Base-by-base conservation (phyloP, 1,284 basidiomycete genomes). In the Leccinum fallax region DNA sequence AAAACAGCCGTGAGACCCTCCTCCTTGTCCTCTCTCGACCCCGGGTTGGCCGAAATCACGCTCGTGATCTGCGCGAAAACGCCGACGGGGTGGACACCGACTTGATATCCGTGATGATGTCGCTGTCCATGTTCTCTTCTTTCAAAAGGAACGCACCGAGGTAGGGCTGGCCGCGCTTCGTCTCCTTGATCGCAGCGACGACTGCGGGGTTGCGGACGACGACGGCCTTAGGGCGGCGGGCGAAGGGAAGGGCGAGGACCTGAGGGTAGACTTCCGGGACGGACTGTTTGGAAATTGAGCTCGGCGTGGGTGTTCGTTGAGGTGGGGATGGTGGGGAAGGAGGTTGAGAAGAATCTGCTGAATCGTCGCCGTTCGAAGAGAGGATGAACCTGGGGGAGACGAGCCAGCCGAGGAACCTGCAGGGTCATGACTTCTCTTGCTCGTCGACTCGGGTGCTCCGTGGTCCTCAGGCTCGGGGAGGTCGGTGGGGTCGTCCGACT, bases 1-100 rank as follows among this genome's bases (percentile, higher is more conserved):
- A 98, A 82, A 10, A 98, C 96, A 24, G 95, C 95, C 2, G 96
- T 98, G 36, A 98, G 81, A 16, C 93, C 93, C 69, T 95, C 92
- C 65, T 96, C 93, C 76, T 84, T 84, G 58, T 86, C 85, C 53
- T 84, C 86, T 8, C 84, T 84, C 40, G 83, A 84, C 51, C 80
- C 79, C n/a, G 82, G 80, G 28, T 82, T 80, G 6, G 92, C 88
- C 1, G 90, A 85, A 77, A 98, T 98, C 5, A 97, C 91, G 68
- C 93, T 95, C 1, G 97, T 98, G 65, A 99, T 95, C 79, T 99
- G 97, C 4, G 95, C 95, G 74, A 99, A 98, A 9, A 99, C 95
- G 63, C 97, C 97, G 60, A 98, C 94, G 4, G 87, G 85, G 77
- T 98, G 94, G 24, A 24, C 3, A 99, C 95, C 63, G 94, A 89